phyloP scores from a whole-genome alignment of 2,329 filamentous ascomycete genomes.

The Paradendryphiella salina region DNA sequence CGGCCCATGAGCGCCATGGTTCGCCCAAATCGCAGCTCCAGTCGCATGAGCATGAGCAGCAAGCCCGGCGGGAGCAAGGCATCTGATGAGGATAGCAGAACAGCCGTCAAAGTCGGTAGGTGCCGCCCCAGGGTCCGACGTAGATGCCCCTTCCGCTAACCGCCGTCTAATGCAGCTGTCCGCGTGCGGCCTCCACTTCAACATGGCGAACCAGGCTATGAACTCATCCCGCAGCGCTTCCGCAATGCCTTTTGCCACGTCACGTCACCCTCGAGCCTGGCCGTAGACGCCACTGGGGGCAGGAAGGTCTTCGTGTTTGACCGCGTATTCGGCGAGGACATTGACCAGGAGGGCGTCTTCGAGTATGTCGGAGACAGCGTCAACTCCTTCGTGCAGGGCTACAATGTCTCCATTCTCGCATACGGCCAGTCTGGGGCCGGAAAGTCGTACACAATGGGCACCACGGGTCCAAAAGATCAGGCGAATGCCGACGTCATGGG shows the following conservation, averaged over 20 bases:
- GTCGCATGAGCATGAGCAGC: constrained; percentile 82
- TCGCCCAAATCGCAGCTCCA: constrained; percentile 75
- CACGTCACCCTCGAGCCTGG: constrained; percentile 78
- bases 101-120: constrained; percentile 95
- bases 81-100: constrained; percentile 87
- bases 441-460: constrained; percentile 99
- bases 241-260: constrained; percentile 91
- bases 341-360: constrained; percentile 88
- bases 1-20: constrained; percentile 78
- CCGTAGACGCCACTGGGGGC: constrained; percentile 88
- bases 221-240: constrained; percentile 93
- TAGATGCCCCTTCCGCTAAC: constrained; percentile 27
- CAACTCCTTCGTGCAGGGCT: constrained; percentile 86
- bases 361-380: constrained; percentile 92
- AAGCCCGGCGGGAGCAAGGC: constrained; percentile 77
- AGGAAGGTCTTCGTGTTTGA: constrained; percentile 97
- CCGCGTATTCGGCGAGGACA: constrained; percentile 83
- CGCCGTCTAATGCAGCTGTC: constrained; percentile 65
- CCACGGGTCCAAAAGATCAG: constrained; percentile 81
- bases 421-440: constrained; percentile 97
- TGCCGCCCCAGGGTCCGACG: constrained; percentile 37
- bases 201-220: constrained; percentile 84
- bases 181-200: constrained; percentile 87
- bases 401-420: constrained; percentile 96
- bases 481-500: constrained; percentile 73